Evolutionary conservation across 352 stramenopile genomes (phyloP).

Genomic region (Globisporangium abappressorium): DNA sequence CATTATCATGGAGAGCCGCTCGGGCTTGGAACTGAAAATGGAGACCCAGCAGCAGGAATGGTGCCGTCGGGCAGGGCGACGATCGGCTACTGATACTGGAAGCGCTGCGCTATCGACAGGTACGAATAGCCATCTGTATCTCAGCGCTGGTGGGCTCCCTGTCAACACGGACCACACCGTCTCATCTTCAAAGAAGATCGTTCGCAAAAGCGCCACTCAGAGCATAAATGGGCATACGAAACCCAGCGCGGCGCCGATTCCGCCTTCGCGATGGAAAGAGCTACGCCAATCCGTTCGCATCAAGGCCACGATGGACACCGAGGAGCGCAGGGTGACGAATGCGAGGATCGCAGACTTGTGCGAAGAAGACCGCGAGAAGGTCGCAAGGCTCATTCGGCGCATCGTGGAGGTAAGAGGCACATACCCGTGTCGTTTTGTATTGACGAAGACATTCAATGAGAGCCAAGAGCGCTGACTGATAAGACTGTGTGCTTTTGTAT

Average conservation of each 20-base stretch:
- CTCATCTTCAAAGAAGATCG: conserved; percentile 18
- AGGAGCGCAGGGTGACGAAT: conserved; percentile 12
- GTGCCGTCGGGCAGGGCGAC: conserved; percentile 14
- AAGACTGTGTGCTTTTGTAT: background rate
- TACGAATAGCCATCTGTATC: background rate
- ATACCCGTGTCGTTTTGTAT: background rate
- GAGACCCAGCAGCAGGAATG: conserved; percentile 16
- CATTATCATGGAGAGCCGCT: conserved; percentile 1
- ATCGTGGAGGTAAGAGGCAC: conserved; percentile 56
- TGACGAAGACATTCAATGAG: background rate
- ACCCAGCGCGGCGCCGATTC: conserved; percentile 1
- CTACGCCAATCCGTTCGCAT: conserved; percentile 62
- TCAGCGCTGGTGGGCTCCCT: background rate
- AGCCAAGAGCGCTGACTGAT: background rate
- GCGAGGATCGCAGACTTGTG: conserved; percentile 71
- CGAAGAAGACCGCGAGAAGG: conserved; percentile 74
- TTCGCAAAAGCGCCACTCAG: conserved; percentile 12
- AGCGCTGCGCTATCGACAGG: background rate
- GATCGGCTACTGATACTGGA: background rate
- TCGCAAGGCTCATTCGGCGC: conserved; percentile 69
- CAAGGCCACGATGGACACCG: conserved; percentile 46
- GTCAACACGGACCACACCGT: conserved; percentile 9
- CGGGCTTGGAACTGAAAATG: conserved; percentile 10
- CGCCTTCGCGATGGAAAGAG: conserved; percentile 61
- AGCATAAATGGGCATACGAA: background rate